Evolutionary conservation across 768 basidiomycete genomes (phyloP).

Genomic region (Rhodocollybia butyracea): DNA sequence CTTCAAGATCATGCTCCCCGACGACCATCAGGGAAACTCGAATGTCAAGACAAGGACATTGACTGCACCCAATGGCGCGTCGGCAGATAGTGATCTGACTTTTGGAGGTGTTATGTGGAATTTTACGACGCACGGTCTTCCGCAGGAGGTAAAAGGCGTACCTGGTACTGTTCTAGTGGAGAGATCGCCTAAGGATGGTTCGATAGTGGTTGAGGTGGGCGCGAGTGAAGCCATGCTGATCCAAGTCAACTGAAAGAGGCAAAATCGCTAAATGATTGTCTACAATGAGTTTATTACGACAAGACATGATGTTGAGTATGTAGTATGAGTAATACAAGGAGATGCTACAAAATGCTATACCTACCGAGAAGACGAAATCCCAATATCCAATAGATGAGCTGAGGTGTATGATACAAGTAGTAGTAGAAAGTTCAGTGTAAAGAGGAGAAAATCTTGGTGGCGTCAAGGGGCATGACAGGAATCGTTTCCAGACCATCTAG

Average conservation of each 20-base stretch:
- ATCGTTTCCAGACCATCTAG: background rate
- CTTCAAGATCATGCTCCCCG: background rate
- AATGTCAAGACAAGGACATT: background rate
- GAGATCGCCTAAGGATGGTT: background rate
- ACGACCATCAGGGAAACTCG: background rate
- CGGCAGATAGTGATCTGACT: background rate
- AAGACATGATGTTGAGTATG: background rate
- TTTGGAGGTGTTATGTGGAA: constrained; percentile 7
- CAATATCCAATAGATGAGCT: no score
- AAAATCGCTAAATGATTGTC: no score
- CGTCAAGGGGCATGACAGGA: background rate
- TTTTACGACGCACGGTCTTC: constrained; percentile 1
- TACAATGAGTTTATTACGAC: no score
- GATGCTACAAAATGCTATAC: background rate
- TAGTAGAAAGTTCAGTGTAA: background rate
- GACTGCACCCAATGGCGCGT: background rate
- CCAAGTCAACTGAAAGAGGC: no score
- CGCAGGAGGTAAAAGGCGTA: background rate
- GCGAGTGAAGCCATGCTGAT: constrained; percentile 5
- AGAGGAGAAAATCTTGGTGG: background rate
- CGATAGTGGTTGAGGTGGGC: background rate
- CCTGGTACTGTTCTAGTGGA: background rate
- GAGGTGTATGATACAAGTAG: no score
- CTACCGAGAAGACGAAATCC: no score
- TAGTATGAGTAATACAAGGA: background rate